Base-by-base conservation (phyloP, 108 stramenopile genomes). In the Cyclotella distinguenda region DNA sequence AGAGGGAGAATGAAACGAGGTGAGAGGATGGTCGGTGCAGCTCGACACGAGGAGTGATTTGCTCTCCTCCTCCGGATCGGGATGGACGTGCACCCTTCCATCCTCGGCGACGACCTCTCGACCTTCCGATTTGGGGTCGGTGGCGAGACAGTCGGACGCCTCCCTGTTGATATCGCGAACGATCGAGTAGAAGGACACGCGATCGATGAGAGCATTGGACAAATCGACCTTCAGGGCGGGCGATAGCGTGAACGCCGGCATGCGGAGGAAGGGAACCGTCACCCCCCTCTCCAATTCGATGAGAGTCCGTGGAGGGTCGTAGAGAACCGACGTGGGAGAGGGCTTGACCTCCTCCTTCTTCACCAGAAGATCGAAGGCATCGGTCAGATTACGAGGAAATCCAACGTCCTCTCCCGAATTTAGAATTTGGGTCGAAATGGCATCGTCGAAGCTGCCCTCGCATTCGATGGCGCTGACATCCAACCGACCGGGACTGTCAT, bases 111-210 rank as follows among this genome's bases (percentile, higher is more conserved):
- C 42, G 10, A 78, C 75, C 40, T 49, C 57, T 22, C 77, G 68
- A 21, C 72, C 70, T 43, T 81, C 84, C 5, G 5, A 7, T 38
- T 42, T 47, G 33, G 72, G 70, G 28, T 79, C 78, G 7, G 54
- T 59, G 28, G 55, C 35, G 0, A 66, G 72, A 16, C 66, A 67
- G 52, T 70, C 68, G 3, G 77, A 53, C 5, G 89, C 88, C 70
- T 94, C 93, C 60, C 86, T 90, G 67, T 94, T 94, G 49, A 94
- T 88, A 42, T 89, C 89, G 51, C 90, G 86, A 47, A 94, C 84
- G 49, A 94, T 63, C 31, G 74, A 62, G 72, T 94, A 91, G 40
- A 94, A 83, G 15, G 86, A 88, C 6, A 89, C 83, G 9, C 93
- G 83, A 49, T 87, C 67, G 4, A 94, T 73, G 16, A 87, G 63